A percentile compares a stretch with the other conserved stretches of the same genome.
phyloP scores from a whole-genome alignment of 2,329 filamentous ascomycete genomes.

The Aspergillus hiratsukae region DNA sequence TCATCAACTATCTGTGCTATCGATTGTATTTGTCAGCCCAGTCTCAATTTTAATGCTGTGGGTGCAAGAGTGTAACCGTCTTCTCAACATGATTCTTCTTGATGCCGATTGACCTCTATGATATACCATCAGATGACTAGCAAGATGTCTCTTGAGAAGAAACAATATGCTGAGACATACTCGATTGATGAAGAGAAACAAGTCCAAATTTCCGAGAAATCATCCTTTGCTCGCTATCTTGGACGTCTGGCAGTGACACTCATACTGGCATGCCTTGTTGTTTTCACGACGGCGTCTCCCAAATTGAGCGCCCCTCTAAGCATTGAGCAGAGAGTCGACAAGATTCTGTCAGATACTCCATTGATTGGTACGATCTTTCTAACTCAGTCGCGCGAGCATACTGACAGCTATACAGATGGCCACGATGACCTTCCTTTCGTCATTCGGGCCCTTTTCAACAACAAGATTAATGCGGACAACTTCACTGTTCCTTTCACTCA shows the following conservation, averaged over 20 bases:
- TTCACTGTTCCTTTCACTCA: constrained; percentile 73
- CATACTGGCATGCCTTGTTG: constrained; percentile 5
- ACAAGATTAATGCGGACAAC: constrained; percentile 69
- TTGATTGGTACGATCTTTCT: constrained; percentile 40
- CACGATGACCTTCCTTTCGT: constrained; percentile 83
- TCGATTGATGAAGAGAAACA: neutral
- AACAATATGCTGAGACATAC: neutral
- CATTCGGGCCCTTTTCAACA: constrained; percentile 62
- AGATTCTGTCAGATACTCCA: constrained; percentile 44
- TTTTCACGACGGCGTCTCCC: constrained; percentile 2
- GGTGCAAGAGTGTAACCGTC: too few species aligned
- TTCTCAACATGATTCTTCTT: too few species aligned
- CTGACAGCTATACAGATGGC: constrained; percentile 58
- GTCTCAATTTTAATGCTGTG: neutral
- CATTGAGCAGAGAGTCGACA: constrained; percentile 38
- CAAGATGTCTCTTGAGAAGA: neutral
- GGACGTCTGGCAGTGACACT: neutral
- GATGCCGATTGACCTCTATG: neutral
- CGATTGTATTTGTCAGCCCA: neutral
- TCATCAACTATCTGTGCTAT: neutral
- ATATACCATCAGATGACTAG: neutral
- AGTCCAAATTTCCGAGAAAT: neutral
- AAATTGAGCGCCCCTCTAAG: constrained; percentile 9
- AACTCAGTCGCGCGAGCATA: too few species aligned
- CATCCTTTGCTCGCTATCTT: neutral